phyloP scores from a whole-genome alignment of 148 eudicot genomes.

The Drosera capensis region DNA sequence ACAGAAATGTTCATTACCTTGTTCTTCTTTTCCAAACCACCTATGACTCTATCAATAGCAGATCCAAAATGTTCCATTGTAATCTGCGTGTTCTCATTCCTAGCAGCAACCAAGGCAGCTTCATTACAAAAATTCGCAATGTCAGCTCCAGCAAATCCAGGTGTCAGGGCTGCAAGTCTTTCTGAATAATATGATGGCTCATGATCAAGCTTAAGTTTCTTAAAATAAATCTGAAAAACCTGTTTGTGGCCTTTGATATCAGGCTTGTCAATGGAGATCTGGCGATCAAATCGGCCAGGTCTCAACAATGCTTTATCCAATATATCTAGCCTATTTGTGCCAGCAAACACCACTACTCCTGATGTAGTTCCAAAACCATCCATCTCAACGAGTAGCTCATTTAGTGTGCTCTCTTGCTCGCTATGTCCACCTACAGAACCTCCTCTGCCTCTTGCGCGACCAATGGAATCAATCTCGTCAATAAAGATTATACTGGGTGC shows the following conservation, averaged over 20 bases:
- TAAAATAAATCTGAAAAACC: conserved; percentile 39
- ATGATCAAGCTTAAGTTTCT: conserved; percentile 42
- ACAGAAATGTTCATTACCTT: not conserved
- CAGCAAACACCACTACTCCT: conserved; percentile 59
- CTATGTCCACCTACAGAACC: conserved; percentile 42
- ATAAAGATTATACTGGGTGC: conserved; percentile 64
- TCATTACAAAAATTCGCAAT: conserved; percentile 63
- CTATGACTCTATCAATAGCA: conserved; percentile 54
- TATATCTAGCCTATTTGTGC: conserved; percentile 55
- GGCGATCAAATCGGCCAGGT: conserved; percentile 72
- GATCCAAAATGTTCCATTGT: conserved; percentile 47
- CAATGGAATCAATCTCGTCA: conserved; percentile 71
- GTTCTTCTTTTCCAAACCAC: conserved; percentile 58
- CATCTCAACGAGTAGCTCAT: conserved; percentile 65
- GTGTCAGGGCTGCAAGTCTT: conserved; percentile 58
- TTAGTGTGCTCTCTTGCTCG: conserved; percentile 55
- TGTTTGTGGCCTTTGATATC: conserved; percentile 58
- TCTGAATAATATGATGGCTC: conserved; percentile 44
- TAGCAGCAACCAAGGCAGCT: conserved; percentile 59
- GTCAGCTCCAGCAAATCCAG: conserved; percentile 71
- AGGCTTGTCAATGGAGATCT: conserved; percentile 48
- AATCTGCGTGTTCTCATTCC: conserved; percentile 25
- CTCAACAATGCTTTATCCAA: conserved; percentile 53
- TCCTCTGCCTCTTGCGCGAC: conserved; percentile 51
- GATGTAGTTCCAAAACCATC: conserved; percentile 62